Conservation (phyloP, 2,329 filamentous ascomycete species). For the Diplodia corticola region DNA sequence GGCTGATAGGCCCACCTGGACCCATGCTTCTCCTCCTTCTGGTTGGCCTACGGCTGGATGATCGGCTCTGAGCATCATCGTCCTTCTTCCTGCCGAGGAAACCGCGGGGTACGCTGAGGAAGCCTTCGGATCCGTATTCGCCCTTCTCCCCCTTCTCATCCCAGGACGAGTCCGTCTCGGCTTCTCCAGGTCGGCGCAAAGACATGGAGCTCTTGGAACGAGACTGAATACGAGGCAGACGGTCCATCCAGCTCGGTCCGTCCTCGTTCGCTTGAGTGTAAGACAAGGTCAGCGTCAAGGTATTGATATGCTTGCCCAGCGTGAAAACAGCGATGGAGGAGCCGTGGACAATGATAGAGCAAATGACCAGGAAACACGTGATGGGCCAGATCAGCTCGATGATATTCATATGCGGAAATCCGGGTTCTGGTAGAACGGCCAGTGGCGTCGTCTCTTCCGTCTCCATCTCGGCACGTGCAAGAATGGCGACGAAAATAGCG, state of each 20-base stretch:
- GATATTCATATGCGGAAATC: slow-evolving; percentile 65
- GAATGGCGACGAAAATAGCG: slow-evolving; percentile 90
- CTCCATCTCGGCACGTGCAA: slow-evolving; percentile 90
- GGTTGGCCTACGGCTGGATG: slow-evolving; percentile 51
- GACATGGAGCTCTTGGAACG: slow-evolving; percentile 81
- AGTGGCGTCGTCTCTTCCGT: slow-evolving; percentile 73
- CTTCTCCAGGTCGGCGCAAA: slow-evolving; percentile 62
- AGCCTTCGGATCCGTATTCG: slow-evolving; percentile 68
- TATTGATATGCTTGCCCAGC: slow-evolving; percentile 96
- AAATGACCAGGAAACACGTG: slow-evolving; percentile 87
- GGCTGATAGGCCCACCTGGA: slow-evolving; percentile 80
- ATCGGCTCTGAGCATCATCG: slow-evolving; percentile 67
- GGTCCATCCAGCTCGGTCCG: slow-evolving; percentile 91
- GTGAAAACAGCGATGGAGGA: slow-evolving; percentile 99
- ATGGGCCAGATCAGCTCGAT: slow-evolving; percentile 94
- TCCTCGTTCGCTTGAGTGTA: slow-evolving; percentile 90
- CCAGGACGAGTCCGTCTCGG: slow-evolving; percentile 54
- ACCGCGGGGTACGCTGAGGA: slow-evolving; percentile 69
- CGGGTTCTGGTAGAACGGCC: slow-evolving; percentile 58
- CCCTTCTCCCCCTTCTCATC: slow-evolving; percentile 57
- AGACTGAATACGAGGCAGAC: slow-evolving; percentile 79
- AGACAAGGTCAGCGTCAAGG: slow-evolving; percentile 89
- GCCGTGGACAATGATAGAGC: slow-evolving; percentile 92
- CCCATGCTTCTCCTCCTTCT: slow-evolving; percentile 68
- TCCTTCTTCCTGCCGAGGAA: slow-evolving; percentile 78